Conservation (phyloP, 139 green algal genomes). For the Protoeuglena noctilucae region DNA sequence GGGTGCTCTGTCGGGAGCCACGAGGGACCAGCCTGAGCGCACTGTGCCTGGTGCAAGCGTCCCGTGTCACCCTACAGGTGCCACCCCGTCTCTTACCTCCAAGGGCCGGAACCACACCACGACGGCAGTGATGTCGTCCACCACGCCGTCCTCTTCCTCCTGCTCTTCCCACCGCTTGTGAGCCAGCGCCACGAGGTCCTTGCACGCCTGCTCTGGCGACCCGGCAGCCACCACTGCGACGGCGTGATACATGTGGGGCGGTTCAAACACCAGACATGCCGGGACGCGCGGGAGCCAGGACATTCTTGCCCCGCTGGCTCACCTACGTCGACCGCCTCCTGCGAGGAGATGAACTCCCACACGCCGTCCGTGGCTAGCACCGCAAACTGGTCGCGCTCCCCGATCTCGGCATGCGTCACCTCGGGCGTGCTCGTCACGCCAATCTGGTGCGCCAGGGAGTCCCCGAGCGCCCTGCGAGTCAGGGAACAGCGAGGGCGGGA, state of each 20-base stretch:
- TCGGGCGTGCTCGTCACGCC: slow-evolving; percentile 63
- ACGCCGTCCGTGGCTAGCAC: slow-evolving; percentile 83
- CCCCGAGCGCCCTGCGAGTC: slow-evolving; percentile 65
- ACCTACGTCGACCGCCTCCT: slow-evolving; percentile 69
- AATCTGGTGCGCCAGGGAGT: slow-evolving; percentile 59
- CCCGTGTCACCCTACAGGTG: no score
- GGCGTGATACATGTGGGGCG: not conserved
- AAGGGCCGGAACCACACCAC: slow-evolving; percentile 19
- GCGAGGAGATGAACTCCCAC: slow-evolving; percentile 79
- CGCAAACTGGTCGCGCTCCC: slow-evolving; percentile 48
- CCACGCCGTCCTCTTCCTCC: slow-evolving; percentile 57
- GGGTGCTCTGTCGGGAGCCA: no score
- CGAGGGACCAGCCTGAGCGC: no score
- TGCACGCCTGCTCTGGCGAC: not conserved
- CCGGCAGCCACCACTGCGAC: not conserved
- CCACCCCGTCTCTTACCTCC: no score
- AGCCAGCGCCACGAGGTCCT: slow-evolving; percentile 60
- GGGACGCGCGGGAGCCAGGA: not conserved
- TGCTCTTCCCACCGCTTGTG: slow-evolving; percentile 59
- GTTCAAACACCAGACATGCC: slow-evolving; percentile 2
- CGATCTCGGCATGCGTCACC: slow-evolving; percentile 37
- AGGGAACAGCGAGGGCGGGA: no score
- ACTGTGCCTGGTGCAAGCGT: no score
- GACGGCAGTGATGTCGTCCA: slow-evolving; percentile 75
- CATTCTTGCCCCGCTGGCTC: no score